Conservation (phyloP, 768 basidiomycete genomes). For the Auriscalpium vulgare region DNA sequence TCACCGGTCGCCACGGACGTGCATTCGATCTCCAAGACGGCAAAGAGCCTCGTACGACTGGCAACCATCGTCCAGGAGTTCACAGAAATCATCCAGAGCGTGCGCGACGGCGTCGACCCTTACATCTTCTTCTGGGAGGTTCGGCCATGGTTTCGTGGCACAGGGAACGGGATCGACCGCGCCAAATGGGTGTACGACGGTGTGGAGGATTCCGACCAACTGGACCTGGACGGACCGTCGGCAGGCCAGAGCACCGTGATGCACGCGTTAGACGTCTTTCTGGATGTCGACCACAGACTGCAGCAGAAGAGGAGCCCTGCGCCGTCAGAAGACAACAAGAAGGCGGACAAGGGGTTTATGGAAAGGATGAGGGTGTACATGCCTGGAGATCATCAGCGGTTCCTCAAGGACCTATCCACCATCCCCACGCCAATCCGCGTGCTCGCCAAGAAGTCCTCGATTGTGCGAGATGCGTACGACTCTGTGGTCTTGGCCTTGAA, state of each 20-base stretch:
- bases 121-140: conserved; percentile 83
- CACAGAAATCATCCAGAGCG: conserved; percentile 55
- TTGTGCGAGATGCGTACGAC: conserved; percentile 72
- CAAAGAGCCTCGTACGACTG: conserved; percentile 63
- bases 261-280: conserved; percentile 77
- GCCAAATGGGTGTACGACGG: conserved; percentile 76
- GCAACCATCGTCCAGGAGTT: conserved; percentile 67
- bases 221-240: conserved; percentile 80
- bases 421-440: conserved; percentile 56
- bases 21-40: conserved; percentile 56
- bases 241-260: conserved; percentile 93
- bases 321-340: conserved; percentile 58
- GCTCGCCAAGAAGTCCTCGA: conserved; percentile 47
- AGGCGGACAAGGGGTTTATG: conserved; percentile 75
- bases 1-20: conserved; percentile 62
- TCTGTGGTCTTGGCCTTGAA: conserved; percentile 71
- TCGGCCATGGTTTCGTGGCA: conserved; percentile 91
- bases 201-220: conserved; percentile 44
- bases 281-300: conserved; percentile 85
- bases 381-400: conserved; percentile 86
- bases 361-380: conserved; percentile 91
- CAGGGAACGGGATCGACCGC: conserved; percentile 43
- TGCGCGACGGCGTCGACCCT: conserved; percentile 72
- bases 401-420: conserved; percentile 59
- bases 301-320: conserved; percentile 58